These are phyloP conservation scores for Zizania latifolia DNA, from an alignment of 176 grass and related monocot species.

Conservation along the genomic window DNA sequence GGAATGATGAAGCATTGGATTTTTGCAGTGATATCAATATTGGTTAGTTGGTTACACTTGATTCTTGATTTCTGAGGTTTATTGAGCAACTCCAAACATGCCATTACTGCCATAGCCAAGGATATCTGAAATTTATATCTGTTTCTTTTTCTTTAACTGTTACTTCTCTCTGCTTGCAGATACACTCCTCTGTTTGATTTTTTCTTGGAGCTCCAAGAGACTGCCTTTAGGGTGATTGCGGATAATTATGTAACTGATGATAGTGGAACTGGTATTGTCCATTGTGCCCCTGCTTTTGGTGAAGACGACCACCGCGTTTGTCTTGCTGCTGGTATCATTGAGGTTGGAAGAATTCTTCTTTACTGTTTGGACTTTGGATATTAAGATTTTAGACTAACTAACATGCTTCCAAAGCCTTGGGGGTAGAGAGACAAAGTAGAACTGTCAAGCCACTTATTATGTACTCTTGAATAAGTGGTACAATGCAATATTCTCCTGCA, in stretches of 20 bases:
- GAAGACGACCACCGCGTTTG: slow-evolving; percentile 95
- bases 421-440: neutral
- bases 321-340: slow-evolving; percentile 73
- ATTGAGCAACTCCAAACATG: neutral
- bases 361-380: slow-evolving; percentile 2
- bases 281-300: slow-evolving; percentile 93
- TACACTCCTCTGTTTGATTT: slow-evolving; percentile 91
- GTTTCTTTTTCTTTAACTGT: neutral
- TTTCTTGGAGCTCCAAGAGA: slow-evolving; percentile 60
- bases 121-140: neutral
- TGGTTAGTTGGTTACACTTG: neutral
- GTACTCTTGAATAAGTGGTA: neutral
- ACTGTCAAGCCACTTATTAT: neutral
- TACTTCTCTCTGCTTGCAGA: slow-evolving; percentile 41
- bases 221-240: slow-evolving; percentile 75
- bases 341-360: slow-evolving; percentile 32
- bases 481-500: neutral
- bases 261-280: slow-evolving; percentile 95
- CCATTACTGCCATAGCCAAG: neutral
- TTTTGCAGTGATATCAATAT: neutral
- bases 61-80: neutral
- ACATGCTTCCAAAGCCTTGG: neutral
- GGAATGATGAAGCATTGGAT: neutral
- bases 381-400: neutral
- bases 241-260: slow-evolving; percentile 98